Evolutionary conservation across 2,329 filamentous ascomycete genomes (phyloP).

Genomic region (Calonectria pseudoreteaudii): DNA sequence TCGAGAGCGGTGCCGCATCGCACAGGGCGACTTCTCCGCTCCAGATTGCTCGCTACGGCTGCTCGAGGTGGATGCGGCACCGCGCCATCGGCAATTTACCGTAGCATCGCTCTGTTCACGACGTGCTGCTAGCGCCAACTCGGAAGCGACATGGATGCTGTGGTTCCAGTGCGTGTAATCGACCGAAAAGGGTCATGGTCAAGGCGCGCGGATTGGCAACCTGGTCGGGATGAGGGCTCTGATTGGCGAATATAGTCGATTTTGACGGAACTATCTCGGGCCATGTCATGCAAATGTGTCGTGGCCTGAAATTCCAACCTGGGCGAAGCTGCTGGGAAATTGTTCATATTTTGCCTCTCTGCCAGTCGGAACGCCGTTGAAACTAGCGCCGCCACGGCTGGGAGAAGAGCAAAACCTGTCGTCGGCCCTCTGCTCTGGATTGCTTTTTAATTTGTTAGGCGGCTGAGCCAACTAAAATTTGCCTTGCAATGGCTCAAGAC

Average conservation of each 20-base stretch:
- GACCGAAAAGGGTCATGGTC: not conserved
- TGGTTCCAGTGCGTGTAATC: not conserved
- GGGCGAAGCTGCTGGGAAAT: not conserved
- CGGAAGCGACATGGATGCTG: not conserved
- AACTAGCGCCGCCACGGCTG: not conserved
- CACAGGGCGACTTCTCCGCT: not conserved
- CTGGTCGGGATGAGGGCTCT: not conserved
- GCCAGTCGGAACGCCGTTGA: not conserved
- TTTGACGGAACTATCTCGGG: not conserved
- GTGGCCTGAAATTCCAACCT: not conserved
- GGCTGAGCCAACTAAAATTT: not conserved
- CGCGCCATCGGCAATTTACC: not conserved
- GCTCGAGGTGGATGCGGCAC: not conserved
- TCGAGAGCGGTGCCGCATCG: not conserved
- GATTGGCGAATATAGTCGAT: not conserved
- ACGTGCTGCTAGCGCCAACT: not conserved
- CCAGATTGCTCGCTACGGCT: not conserved
- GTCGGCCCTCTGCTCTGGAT: not conserved
- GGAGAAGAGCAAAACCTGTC: not conserved
- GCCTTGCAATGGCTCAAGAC: not conserved
- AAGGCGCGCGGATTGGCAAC: not conserved
- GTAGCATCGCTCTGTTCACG: not conserved
- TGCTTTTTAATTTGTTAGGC: not conserved
- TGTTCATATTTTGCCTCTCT: not conserved
- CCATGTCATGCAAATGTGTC: not conserved